Base-by-base conservation (phyloP, 345 rosid genomes). In the Luvunga scandens region DNA sequence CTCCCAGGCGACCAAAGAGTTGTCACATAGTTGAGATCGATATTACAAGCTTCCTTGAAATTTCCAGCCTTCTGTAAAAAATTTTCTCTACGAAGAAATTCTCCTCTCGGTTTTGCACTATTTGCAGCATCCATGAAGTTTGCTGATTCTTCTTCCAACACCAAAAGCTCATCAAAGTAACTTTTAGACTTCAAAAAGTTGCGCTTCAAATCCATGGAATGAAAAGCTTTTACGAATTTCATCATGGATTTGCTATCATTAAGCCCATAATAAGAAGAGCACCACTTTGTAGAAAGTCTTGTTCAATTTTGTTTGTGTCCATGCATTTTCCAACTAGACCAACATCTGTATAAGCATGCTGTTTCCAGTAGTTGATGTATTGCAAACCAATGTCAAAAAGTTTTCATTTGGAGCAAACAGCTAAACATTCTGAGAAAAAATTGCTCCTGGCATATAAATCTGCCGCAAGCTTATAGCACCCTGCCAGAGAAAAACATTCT, bases 1-100 rank as follows among this genome's bases (percentile, higher is more conserved):
- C 82, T 70, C 76, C 84, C 83, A 24, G 59, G 55, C 28, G 72
- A 72, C 92, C 90, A 89, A 1, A 89, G 85, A 88, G 73, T 48
- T 78, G 38, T 28, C 21, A 88, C 81, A 78, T 63, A 81, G 77
- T 81, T 79, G 2, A 89, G 79, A 57, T 84, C 68, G 7, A 82
- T 81, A 66, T 36, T 42, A 0, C 86, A 69, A 24, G 92, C 87
- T 42, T 85, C 84, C 24, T 73, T 83, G 61, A 76, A 79, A 55
- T 75, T 48, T 14, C 81, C 78, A 6, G 83, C 86, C 78, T 81
- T 84, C 24, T 79, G 86, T 6, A 84, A 84, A 42, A 87, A 53
- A 79, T 83, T 80, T 69, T 84, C 88, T 63, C 73, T 84, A 22
- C 22, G 81, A 21, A 82, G 68, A 72, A 83, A 27, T 25, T 89